These are phyloP conservation scores for Paraphoma chrysanthemicola DNA, from an alignment of 2,329 filamentous ascomycete genomes.

Conservation along the genomic window DNA sequence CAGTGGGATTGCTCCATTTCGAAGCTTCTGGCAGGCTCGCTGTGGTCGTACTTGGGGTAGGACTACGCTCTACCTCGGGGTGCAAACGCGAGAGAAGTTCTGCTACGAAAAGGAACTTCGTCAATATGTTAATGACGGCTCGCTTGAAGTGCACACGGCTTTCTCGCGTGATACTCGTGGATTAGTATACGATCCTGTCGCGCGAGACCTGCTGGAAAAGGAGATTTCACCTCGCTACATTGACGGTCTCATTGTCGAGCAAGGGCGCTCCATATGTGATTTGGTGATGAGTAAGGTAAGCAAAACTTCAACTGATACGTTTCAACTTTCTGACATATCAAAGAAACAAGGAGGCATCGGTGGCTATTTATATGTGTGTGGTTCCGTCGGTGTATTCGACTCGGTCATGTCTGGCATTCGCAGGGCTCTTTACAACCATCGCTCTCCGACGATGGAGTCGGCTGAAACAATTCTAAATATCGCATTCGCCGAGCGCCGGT, in stretches of 20 bases:
- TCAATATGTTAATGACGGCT: constrained; percentile 50
- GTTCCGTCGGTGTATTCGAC: constrained; percentile 59
- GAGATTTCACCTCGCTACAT: constrained; percentile 61
- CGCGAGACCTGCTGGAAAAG: constrained; percentile 57
- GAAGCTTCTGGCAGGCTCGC: constrained; percentile 33
- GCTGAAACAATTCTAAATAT: constrained; percentile 29
- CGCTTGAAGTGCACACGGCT: constrained; percentile 61
- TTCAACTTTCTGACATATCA: neutral
- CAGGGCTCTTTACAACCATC: constrained; percentile 57
- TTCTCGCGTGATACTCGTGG: constrained; percentile 61
- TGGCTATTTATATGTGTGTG: constrained; percentile 57
- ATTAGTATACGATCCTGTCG: constrained; percentile 53
- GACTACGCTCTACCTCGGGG: constrained; percentile 27
- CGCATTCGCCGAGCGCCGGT: constrained; percentile 31
- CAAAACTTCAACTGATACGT: neutral
- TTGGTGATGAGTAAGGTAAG: constrained; percentile 61
- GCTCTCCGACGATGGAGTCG: constrained; percentile 29
- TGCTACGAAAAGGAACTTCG: constrained; percentile 31
- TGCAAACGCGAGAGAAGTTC: constrained; percentile 31
- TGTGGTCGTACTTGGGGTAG: constrained; percentile 26
- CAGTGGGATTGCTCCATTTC: constrained; percentile 31
- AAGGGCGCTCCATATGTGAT: constrained; percentile 60
- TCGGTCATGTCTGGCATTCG: constrained; percentile 64
- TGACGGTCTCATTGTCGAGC: constrained; percentile 59
- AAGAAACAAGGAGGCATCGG: constrained; percentile 21